Evolutionary conservation across 1,284 basidiomycete genomes (phyloP).

Genomic region (Ganoderma multipileum): DNA sequence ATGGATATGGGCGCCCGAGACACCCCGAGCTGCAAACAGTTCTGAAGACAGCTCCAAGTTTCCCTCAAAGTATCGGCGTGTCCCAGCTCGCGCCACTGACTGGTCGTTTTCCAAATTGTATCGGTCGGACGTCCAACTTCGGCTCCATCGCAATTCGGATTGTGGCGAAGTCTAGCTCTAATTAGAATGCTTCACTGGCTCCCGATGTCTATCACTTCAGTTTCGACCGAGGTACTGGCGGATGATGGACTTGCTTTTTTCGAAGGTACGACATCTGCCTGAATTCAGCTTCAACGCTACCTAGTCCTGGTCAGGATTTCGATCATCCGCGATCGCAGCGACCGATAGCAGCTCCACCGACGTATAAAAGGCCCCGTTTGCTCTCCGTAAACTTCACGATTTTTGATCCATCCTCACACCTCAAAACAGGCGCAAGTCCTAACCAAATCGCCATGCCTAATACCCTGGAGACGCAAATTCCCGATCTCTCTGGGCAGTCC

Average conservation of each 20-base stretch:
- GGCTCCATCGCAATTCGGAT: neutral
- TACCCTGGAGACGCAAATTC: constrained; percentile 15
- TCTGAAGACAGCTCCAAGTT: neutral
- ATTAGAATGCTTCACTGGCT: neutral
- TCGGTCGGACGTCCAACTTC: neutral
- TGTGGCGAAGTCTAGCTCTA: neutral
- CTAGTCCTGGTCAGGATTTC: neutral
- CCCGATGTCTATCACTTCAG: neutral
- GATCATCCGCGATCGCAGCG: neutral
- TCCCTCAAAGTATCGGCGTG: no score
- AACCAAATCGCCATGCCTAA: constrained; percentile 19
- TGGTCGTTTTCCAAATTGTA: neutral
- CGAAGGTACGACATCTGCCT: neutral
- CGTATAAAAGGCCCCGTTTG: neutral
- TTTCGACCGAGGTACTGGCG: neutral
- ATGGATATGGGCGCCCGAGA: neutral
- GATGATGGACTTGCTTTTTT: neutral
- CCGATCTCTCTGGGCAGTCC: constrained; percentile 29
- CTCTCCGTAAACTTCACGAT: neutral
- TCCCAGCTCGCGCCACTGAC: neutral
- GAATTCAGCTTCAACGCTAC: neutral
- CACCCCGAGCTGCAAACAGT: neutral
- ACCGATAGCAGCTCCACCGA: neutral
- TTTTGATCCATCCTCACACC: neutral
- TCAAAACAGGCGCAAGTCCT: neutral